phyloP scores from a whole-genome alignment of 129 eudicot genomes.

The Scalesia atractyloides region DNA sequence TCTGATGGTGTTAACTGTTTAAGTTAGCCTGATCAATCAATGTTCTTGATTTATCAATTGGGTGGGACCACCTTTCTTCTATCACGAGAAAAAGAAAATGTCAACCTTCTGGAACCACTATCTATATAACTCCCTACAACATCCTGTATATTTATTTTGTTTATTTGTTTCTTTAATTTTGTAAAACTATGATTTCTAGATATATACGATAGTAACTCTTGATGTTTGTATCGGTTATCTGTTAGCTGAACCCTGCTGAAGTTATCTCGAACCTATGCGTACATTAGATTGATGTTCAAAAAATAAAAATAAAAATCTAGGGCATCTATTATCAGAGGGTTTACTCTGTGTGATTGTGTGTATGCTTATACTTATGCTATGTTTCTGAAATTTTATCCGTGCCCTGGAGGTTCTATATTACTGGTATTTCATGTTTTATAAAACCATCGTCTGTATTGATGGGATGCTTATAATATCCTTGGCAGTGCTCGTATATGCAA shows the following conservation, averaged over 20 bases:
- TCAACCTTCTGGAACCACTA: not conserved
- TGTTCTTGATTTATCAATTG: not conserved
- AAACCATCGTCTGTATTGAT: not conserved
- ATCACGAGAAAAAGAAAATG: not conserved
- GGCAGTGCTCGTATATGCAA: not conserved
- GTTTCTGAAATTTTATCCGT: not conserved
- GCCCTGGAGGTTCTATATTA: not conserved
- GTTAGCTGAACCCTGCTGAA: not conserved
- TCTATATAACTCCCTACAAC: not conserved
- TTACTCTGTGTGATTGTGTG: not conserved
- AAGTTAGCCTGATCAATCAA: not conserved
- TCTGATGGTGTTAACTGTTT: not conserved
- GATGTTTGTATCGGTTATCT: not conserved
- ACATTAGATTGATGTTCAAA: too few relatives aligned
- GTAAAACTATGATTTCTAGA: not conserved
- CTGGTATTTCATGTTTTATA: not conserved
- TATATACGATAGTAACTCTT: not conserved
- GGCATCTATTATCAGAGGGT: slow-evolving; percentile 1
- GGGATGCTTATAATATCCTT: not conserved
- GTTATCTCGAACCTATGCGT: not conserved
- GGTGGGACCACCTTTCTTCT: not conserved
- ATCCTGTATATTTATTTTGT: not conserved
- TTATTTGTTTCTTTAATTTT: not conserved
- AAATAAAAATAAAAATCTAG: not conserved
- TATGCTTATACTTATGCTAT: slow-evolving; percentile 9